phyloP scores from a whole-genome alignment of 225 moss, liverwort and hornwort species.

The Pseudoscleropodium purum region DNA sequence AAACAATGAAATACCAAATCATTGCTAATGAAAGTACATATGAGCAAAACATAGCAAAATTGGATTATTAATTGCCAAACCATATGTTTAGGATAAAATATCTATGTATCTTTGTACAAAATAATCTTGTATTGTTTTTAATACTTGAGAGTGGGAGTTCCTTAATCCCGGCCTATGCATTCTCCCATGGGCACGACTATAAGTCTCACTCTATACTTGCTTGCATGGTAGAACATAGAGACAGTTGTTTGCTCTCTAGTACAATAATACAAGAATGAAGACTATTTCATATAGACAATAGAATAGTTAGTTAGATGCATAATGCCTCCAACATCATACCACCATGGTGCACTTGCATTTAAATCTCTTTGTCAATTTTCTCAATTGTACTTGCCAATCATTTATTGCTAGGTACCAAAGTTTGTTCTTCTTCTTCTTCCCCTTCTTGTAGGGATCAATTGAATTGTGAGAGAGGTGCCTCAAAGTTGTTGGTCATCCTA shows the following conservation, averaged over 20 bases:
- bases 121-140: not conserved
- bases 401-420: not conserved
- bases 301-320: not conserved
- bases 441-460: not conserved
- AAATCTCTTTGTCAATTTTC: not conserved
- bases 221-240: fast-evolving
- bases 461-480: no score
- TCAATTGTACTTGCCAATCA: not conserved
- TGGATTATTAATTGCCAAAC: fast-evolving
- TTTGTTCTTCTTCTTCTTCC: no score
- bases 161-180: fast-evolving
- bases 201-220: no score
- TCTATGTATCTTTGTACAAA: not conserved
- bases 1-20: not conserved
- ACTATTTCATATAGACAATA: no score
- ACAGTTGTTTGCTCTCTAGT: no score
- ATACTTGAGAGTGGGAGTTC: fast-evolving
- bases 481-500: no score
- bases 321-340: no score
- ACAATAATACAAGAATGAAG: no score
- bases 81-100: not conserved
- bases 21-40: fast-evolving
- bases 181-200: fast-evolving
- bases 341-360: not conserved
- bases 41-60: not conserved